Evolutionary conservation across 345 rosid genomes (phyloP).

Genomic region (Eucalyptus dawsonii): DNA sequence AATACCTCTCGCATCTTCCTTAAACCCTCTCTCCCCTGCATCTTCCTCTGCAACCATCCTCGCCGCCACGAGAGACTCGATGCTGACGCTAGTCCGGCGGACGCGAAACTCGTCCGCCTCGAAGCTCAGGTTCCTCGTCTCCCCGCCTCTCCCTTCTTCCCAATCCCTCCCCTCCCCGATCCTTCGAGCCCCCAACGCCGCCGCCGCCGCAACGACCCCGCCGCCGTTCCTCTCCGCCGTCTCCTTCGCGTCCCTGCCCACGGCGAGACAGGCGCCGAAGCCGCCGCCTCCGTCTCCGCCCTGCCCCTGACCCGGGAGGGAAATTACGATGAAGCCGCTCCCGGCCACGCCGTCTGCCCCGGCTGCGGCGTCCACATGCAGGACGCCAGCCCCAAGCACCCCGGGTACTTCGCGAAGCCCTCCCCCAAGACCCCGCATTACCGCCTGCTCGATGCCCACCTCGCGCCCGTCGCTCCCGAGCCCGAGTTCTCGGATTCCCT

Average conservation of each 20-base stretch:
- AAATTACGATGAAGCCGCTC: constrained; percentile 52
- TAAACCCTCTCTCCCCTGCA: not conserved
- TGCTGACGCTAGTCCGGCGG: not conserved
- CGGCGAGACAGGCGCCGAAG: constrained; percentile 1
- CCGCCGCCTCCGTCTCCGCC: not conserved
- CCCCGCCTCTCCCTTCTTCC: constrained; percentile 20
- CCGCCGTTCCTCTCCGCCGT: not conserved
- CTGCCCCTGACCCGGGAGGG: constrained; percentile 61
- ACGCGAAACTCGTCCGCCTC: not conserved
- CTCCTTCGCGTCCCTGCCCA: constrained; percentile 7
- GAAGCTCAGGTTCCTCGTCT: not conserved
- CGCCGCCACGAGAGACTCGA: not conserved
- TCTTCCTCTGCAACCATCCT: not conserved
- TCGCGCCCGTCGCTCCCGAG: constrained; percentile 42
- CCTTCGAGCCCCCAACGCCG: not conserved
- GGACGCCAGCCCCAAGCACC: constrained; percentile 47
- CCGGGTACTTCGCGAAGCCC: constrained; percentile 70
- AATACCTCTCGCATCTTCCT: not conserved
- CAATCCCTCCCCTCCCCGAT: constrained; percentile 2
- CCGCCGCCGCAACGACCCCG: not conserved
- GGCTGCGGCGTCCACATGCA: constrained; percentile 95
- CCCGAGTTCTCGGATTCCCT: constrained; percentile 42
- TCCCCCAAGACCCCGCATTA: constrained; percentile 14
- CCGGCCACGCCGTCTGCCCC: constrained; percentile 54
- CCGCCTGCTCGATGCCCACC: constrained; percentile 12